Base-by-base conservation (phyloP, 2,329 filamentous ascomycete genomes). In the Colletotrichum karsti region DNA sequence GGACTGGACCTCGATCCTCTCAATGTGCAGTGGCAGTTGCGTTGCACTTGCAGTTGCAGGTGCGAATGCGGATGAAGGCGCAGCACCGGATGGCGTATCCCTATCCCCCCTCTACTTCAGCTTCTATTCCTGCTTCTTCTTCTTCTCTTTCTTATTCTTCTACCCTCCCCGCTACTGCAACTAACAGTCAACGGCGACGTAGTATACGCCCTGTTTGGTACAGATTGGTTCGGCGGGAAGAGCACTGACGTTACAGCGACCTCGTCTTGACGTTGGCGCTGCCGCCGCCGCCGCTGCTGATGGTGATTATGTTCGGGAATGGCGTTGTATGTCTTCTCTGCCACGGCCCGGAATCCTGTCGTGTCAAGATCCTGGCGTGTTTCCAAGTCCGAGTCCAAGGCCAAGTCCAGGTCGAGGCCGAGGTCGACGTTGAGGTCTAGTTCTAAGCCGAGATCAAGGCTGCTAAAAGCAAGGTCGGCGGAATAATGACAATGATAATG, bases 251-350 rank as follows among this genome's bases (percentile, higher is more conserved):
- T 28, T 50, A 13, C n/a, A 61, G 30, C 57, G 35, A 24, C 12
- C 44, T 64, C 35, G 54, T 42, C 42, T 44, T 42, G 44, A 24
- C 41, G 44, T 18, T 33, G 46, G 22, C n/a, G 41, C 6, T 42
- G 33, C 15, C 39, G 56, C 35, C 24, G 46, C 20, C n/a, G 46
- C 12, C 37, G 44, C 13, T 61, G 58, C 48, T 26, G 46, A 30
- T 12, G 44, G 24, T 61, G 58, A 46, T 18, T 28, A n/a, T 33
- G 39, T 7, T 42, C 41, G n/a, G 33, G 30, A 22, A 37, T 28
- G 15, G 37, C 33, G 46, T 46, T 61, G 56, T 61, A 22, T 18
- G 13, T 61, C 20, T 60, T 65, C n/a, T 61, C 56, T 39, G 28
- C 48, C 46, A 48, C 37, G 39, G 48, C 22, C 37, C 57, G 30